Evolutionary conservation across 768 basidiomycete genomes (phyloP), one percentile per base, ranked within the genome.

Genomic region (Panaeolus cyanescens): DNA sequence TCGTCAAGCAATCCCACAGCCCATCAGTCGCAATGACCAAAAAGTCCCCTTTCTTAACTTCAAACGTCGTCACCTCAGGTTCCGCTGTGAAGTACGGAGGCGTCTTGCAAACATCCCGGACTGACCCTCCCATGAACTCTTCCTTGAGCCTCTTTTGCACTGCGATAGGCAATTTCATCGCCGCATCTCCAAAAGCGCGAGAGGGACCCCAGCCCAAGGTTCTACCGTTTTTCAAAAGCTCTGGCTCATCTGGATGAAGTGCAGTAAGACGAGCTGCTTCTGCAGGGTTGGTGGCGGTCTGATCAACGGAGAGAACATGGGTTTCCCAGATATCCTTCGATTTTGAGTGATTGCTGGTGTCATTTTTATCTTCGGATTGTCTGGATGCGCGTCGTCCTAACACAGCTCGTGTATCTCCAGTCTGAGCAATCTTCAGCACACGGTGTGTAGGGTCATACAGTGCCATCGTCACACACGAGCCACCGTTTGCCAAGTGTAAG

Each of bases 81-180:
- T 79, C 77, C 0, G 85, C 85, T 1, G 82, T 85, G 50, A 85
- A 77, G 64, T 87, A 85, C 1, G 85, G 84, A 22, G 84, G 85
- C 1, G 84, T 83, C 65, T 75, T 66, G 55, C 77, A 70, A 40
- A 67, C 67, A 1, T 69, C 55, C 8, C 68, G 72, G n/a, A 71
- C 69, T 8, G 65, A 59, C 36, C 74, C 72, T 2, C 78, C 78
- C 1, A 81, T 70, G 57, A 67, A 75, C 8, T 72, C 66, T 37
- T 71, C 66, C 30, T 68, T 59, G 37, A 83, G 65, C 19, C 68
- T 70, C 22, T 66, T 57, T 60, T 80, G 81, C 28, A 76, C 62
- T 15, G 77, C 77, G 6, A 55, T 59, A 36, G 71, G 68, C 81
- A 82, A 84, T 65, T 85, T 83, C 68, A 72, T 75, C 7, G 69